Conservation (phyloP, 805 yeast genomes). For the Candida insectorum region DNA sequence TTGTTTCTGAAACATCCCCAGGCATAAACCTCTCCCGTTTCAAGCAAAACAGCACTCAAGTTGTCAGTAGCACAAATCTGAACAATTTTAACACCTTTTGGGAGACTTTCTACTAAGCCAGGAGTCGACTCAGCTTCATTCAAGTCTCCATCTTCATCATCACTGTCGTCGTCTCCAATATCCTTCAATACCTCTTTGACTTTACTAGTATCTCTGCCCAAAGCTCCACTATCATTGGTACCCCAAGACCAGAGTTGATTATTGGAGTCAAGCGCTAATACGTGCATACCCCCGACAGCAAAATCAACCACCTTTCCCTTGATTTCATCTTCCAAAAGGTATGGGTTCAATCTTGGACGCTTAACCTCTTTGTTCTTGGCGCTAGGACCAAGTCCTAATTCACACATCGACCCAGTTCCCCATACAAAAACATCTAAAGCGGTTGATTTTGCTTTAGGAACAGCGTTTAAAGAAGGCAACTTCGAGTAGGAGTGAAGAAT, state of each 20-base stretch:
- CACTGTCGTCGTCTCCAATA: constrained; percentile 51
- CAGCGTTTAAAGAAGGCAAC: constrained; percentile 43
- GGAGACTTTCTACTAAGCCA: constrained; percentile 63
- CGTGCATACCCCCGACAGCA: constrained; percentile 96
- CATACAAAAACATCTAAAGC: constrained; percentile 82
- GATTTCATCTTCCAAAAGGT: constrained; percentile 48
- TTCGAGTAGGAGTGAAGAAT: constrained; percentile 48
- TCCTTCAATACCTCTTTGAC: constrained; percentile 63
- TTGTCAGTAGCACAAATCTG: constrained; percentile 92
- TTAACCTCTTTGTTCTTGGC: constrained; percentile 90
- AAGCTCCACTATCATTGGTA: constrained; percentile 84
- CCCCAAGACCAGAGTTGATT: constrained; percentile 99
- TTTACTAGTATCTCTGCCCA: constrained; percentile 79
- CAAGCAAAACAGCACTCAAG: constrained; percentile 73
- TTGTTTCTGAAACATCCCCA: constrained; percentile 98
- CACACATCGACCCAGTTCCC: constrained; percentile 98
- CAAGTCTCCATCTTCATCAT: constrained; percentile 76
- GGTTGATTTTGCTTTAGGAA: constrained; percentile 35
- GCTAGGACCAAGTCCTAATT: constrained; percentile 94
- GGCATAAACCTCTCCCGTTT: constrained; percentile 85
- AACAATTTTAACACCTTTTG: constrained; percentile 53
- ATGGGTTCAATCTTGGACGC: constrained; percentile 90
- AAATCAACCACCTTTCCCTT: constrained; percentile 71
- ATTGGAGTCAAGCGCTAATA: constrained; percentile 71
- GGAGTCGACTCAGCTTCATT: constrained; percentile 92